phyloP scores from a whole-genome alignment of 768 basidiomycete genomes.

The Amanita rimosa region DNA sequence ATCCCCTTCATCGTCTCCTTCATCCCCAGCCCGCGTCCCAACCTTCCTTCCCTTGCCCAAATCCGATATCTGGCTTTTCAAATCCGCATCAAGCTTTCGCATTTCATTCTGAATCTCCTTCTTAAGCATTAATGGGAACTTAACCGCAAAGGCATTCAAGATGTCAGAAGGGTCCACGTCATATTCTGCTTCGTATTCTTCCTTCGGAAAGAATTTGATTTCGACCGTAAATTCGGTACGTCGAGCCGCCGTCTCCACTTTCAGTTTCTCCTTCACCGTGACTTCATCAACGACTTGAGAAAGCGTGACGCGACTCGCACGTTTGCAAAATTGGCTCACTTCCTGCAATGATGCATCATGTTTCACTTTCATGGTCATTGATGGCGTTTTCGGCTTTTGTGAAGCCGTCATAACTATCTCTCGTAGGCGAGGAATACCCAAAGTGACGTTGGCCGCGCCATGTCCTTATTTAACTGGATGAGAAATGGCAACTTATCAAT shows the following conservation, averaged over 20 bases:
- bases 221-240: slow-evolving; percentile 72
- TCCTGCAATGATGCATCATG: slow-evolving; percentile 39
- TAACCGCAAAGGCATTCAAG: slow-evolving; percentile 54
- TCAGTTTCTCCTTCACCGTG: slow-evolving; percentile 68
- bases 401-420: slow-evolving; percentile 99
- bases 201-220: slow-evolving; percentile 76
- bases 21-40: slow-evolving; percentile 33
- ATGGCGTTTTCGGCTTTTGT: slow-evolving; percentile 86
- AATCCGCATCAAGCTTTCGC: slow-evolving; percentile 71
- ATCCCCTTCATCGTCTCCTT: slow-evolving; percentile 47
- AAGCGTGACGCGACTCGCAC: slow-evolving; percentile 73
- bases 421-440: slow-evolving; percentile 96
- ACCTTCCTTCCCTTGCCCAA: slow-evolving; percentile 70
- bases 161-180: slow-evolving; percentile 65
- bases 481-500: background rate
- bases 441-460: slow-evolving; percentile 97
- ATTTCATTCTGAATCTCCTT: slow-evolving; percentile 82
- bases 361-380: slow-evolving; percentile 79
- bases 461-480: slow-evolving; percentile 47
- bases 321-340: slow-evolving; percentile 76
- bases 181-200: slow-evolving; percentile 80
- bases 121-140: slow-evolving; percentile 72
- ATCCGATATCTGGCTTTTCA: slow-evolving; percentile 68
- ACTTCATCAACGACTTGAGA: slow-evolving; percentile 84
- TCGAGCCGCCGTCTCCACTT: slow-evolving; percentile 53